Conservation (phyloP, 129 eudicot species). For the Chrysanthemum lavandulifolium region DNA sequence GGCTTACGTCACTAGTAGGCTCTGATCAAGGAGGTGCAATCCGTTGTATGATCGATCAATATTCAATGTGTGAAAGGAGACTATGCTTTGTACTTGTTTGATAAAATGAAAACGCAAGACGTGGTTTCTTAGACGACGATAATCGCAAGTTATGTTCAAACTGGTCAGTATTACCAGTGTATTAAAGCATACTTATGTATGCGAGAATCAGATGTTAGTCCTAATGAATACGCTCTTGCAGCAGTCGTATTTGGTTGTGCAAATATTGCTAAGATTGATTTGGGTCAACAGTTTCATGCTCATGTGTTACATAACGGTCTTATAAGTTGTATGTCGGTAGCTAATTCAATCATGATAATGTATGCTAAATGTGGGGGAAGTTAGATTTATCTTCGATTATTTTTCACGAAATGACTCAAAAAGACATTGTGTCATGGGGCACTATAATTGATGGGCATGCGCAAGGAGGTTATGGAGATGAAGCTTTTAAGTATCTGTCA, state of each 20-base stretch:
- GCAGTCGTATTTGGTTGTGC: conserved; percentile 73
- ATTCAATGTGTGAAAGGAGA: conserved; percentile 67
- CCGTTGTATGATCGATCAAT: neutral
- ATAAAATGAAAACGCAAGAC: conserved; percentile 55
- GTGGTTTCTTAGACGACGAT: conserved; percentile 92
- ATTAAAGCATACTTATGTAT: conserved; percentile 53
- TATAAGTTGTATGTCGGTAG: conserved; percentile 54
- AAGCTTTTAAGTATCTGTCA: conserved; percentile 60
- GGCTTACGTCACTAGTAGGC: no score
- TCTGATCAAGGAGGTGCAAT: no score
- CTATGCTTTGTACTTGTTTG: conserved; percentile 64
- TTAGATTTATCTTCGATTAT: conserved; percentile 40
- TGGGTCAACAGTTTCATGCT: conserved; percentile 75
- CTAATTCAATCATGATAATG: conserved; percentile 80
- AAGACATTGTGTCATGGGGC: conserved; percentile 86
- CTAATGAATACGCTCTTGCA: conserved; percentile 86
- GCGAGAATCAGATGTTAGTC: conserved; percentile 54
- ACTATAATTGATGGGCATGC: conserved; percentile 73
- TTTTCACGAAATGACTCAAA: conserved; percentile 55
- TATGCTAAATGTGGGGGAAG: conserved; percentile 72
- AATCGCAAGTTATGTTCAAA: conserved; percentile 63
- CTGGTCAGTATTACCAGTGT: conserved; percentile 47
- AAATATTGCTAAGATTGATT: conserved; percentile 35
- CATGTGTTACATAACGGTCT: conserved; percentile 52
- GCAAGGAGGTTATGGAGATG: conserved; percentile 71